Percentiles rank a stretch among this genome's conserved stretches.
phyloP scores from a whole-genome alignment of 345 rosid species.

The Arabidopsis arenosa region DNA sequence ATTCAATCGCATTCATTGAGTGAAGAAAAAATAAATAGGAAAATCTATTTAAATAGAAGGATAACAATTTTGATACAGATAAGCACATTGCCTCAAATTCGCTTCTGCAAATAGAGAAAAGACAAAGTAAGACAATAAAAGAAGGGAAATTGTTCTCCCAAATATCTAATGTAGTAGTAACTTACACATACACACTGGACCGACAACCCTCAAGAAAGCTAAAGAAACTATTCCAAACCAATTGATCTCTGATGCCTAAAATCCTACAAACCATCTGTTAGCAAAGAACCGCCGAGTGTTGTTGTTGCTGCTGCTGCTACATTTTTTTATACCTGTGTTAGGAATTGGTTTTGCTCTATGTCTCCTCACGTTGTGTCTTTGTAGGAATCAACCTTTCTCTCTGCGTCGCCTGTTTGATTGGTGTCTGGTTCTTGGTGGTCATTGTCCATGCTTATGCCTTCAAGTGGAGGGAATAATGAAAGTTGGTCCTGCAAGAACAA shows the following conservation, averaged over 20 bases:
- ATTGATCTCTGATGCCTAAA: conserved; percentile 33
- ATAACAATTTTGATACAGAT: conserved; percentile 7
- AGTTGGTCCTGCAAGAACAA: conserved; percentile 72
- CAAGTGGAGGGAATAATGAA: conserved; percentile 59
- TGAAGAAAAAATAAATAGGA: neutral
- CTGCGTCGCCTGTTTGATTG: conserved; percentile 49
- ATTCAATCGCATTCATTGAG: neutral
- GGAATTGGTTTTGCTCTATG: conserved; percentile 35
- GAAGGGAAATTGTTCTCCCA: neutral
- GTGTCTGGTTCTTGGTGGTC: conserved; percentile 50
- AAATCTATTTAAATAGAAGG: neutral
- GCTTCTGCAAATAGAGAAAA: conserved; percentile 21
- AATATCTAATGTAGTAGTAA: conserved; percentile 12
- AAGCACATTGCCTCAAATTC: conserved; percentile 22
- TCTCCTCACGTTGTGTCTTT: conserved; percentile 32
- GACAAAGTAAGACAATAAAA: conserved; percentile 14
- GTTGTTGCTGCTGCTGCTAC: conserved; percentile 36
- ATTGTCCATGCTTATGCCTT: conserved; percentile 56
- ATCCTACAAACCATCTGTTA: conserved; percentile 42
- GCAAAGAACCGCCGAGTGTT: conserved; percentile 24
- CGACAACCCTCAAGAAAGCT: neutral
- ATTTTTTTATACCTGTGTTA: conserved; percentile 38
- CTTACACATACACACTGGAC: conserved; percentile 26
- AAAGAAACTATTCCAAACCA: conserved; percentile 32
- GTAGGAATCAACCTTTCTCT: conserved; percentile 47